Evolutionary conservation across 2,329 filamentous ascomycete genomes (phyloP), one percentile per base, ranked within the genome.

Genomic region (Tetracladium maxilliforme): DNA sequence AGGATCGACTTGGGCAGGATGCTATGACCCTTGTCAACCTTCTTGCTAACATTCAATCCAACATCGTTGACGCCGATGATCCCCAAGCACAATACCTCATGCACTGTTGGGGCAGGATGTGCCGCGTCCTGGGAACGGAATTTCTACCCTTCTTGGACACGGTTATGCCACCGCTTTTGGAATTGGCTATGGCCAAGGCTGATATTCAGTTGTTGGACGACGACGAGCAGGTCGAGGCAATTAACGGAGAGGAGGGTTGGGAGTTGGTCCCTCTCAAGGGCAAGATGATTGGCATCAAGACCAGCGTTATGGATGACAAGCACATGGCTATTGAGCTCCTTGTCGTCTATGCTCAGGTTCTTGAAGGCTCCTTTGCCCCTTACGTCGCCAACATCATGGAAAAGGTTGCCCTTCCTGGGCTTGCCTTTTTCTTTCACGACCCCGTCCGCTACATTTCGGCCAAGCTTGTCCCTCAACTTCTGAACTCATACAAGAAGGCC

Each of bases 81-180:
- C 90, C 90, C 19, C 90, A 98, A 51, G 80, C 84, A 10, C 87
- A 92, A 42, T 98, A 98, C 49, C 66, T 98, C 18, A 81, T 98
- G 54, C 90, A 98, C 61, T 98, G 90, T 58, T 98, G 90, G 90
- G 90, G 90, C 26, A 75, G 90, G 24, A 98, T 98, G 90, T 95
- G 87, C 54, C 77, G 90, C 36, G 87, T 98, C 16, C 67, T 98
- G 34, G 84, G 80, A 12, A 58, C 69, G 23, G 86, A 94, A 40
- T 98, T 98, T 51, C 63, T 95, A 9, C 86, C 86, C 10, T 98
- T 92, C 61, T 64, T 98, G 27, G 73, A 77, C 19, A 86, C 73
- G 24, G 90, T 98, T 33, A 95, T 98, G 73, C 87, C 87, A 6
- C 90, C 90, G 12, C 64, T 98, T 28, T 65, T 94, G 30, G 77